Percentiles rank a stretch among this genome's conserved stretches.
These are phyloP conservation scores for Pseudodiploospora longispora DNA, from an alignment of 2,329 filamentous ascomycete species.

Conservation along the genomic window DNA sequence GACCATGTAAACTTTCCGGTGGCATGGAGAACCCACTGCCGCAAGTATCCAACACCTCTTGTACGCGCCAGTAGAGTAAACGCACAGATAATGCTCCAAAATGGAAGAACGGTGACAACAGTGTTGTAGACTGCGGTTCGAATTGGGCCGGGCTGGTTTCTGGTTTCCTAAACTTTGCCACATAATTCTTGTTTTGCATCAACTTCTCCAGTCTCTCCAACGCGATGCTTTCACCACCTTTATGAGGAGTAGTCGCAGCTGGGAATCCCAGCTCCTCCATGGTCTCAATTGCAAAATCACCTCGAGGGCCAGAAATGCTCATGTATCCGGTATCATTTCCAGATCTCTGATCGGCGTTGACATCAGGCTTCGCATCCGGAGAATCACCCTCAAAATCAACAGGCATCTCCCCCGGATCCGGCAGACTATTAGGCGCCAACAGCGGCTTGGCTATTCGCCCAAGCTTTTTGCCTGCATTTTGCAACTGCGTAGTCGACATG, in stretches of 20 bases:
- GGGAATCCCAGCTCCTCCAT: slow-evolving; percentile 63
- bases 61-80: slow-evolving; percentile 64
- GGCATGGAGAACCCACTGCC: slow-evolving; percentile 50
- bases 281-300: slow-evolving; percentile 63
- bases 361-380: slow-evolving; percentile 44
- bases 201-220: slow-evolving; percentile 50
- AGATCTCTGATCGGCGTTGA: slow-evolving; percentile 50
- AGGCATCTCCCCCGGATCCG: slow-evolving; percentile 56
- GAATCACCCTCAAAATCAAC: slow-evolving; percentile 50
- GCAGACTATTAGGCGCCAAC: slow-evolving; percentile 48
- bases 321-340: slow-evolving; percentile 49
- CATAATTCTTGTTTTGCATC: slow-evolving; percentile 55
- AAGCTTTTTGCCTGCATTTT: slow-evolving; percentile 53
- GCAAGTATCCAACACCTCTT: slow-evolving; percentile 51
- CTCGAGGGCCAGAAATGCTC: slow-evolving; percentile 55
- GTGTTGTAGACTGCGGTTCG: slow-evolving; percentile 62
- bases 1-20: slow-evolving; percentile 63
- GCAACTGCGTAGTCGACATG: slow-evolving; percentile 64
- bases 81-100: slow-evolving; percentile 65
- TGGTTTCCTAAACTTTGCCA: slow-evolving; percentile 68
- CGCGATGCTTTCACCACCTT: slow-evolving; percentile 62
- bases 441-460: slow-evolving; percentile 55
- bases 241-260: slow-evolving; percentile 55
- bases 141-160: slow-evolving; percentile 68
- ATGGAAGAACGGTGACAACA: slow-evolving; percentile 66